Conservation (phyloP, 306 rosid genomes). For the Vicia villosa region DNA sequence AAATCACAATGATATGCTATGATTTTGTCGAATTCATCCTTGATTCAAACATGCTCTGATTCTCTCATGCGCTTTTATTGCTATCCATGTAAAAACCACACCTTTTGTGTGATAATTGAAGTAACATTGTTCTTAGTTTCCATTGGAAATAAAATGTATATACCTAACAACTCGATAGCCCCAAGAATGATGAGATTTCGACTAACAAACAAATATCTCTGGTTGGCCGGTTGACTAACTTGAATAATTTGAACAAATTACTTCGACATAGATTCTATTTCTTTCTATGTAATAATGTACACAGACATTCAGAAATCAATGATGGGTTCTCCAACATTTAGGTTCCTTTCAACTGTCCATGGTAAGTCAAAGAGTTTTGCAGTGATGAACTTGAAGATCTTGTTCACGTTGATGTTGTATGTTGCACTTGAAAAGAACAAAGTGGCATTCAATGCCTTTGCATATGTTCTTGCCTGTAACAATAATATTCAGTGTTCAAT, state of each 20-base stretch:
- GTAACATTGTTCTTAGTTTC: slow-evolving; percentile 12
- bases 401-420: slow-evolving; percentile 93
- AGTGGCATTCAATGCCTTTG: slow-evolving; percentile 85
- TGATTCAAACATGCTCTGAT: not conserved
- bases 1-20: not conserved
- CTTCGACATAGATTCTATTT: not conserved
- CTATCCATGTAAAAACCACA: slow-evolving; percentile 9
- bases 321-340: slow-evolving; percentile 89
- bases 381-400: slow-evolving; percentile 95
- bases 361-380: slow-evolving; percentile 94
- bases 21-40: not conserved
- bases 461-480: slow-evolving; percentile 83
- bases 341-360: slow-evolving; percentile 91
- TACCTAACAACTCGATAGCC: slow-evolving; percentile 51
- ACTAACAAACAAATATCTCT: slow-evolving; percentile 1
- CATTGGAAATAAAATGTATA: slow-evolving; percentile 4
- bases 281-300: not conserved
- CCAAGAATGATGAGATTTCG: slow-evolving; percentile 21
- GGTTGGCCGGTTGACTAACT: slow-evolving; percentile 44
- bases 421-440: slow-evolving; percentile 92
- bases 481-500: slow-evolving; percentile 2
- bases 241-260: not conserved
- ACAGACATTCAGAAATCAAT: slow-evolving; percentile 70
- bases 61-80: slow-evolving; percentile 15
- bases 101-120: slow-evolving; percentile 31